These are phyloP conservation scores for Candida anglica DNA, from an alignment of 805 yeast species.

Conservation along the genomic window DNA sequence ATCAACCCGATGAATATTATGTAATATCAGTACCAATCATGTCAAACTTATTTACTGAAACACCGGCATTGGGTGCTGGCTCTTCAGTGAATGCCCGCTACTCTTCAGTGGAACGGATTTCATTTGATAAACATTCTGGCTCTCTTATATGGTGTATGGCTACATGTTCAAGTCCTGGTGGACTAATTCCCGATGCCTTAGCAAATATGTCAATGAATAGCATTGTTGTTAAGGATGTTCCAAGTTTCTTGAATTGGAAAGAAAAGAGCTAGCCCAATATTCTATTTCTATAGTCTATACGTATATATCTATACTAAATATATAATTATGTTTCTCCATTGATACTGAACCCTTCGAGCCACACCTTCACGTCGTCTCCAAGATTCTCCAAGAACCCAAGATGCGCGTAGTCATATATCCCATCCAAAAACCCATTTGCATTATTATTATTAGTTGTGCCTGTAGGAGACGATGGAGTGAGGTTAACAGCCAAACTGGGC, in stretches of 20 bases:
- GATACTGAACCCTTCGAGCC: slow-evolving; percentile 30
- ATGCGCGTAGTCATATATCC: slow-evolving; percentile 25
- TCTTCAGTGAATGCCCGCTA: slow-evolving; percentile 25
- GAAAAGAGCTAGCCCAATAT: no score
- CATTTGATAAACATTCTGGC: slow-evolving; percentile 13
- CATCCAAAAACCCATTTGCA: slow-evolving; percentile 10
- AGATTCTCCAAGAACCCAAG: slow-evolving; percentile 37
- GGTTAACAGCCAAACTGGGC: slow-evolving; percentile 1
- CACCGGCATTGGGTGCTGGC: slow-evolving; percentile 10
- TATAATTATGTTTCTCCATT: slow-evolving; percentile 16
- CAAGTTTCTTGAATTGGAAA: slow-evolving; percentile 31
- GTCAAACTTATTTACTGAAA: slow-evolving; percentile 18
- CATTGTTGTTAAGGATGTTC: slow-evolving; percentile 39
- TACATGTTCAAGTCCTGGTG: slow-evolving; percentile 37
- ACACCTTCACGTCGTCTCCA: slow-evolving; percentile 38
- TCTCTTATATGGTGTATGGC: slow-evolving; percentile 35
- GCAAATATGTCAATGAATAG: slow-evolving; percentile 23
- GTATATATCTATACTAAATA: neutral
- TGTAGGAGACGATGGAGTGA: slow-evolving; percentile 1
- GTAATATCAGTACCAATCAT: slow-evolving; percentile 31
- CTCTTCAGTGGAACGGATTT: slow-evolving; percentile 32
- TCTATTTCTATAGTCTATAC: neutral
- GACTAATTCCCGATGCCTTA: slow-evolving; percentile 34
- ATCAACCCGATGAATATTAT: slow-evolving; percentile 16
- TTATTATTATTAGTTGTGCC: slow-evolving; percentile 2